phyloP scores from a whole-genome alignment of 352 stramenopile species.

The Thraustochytrium striatum region DNA sequence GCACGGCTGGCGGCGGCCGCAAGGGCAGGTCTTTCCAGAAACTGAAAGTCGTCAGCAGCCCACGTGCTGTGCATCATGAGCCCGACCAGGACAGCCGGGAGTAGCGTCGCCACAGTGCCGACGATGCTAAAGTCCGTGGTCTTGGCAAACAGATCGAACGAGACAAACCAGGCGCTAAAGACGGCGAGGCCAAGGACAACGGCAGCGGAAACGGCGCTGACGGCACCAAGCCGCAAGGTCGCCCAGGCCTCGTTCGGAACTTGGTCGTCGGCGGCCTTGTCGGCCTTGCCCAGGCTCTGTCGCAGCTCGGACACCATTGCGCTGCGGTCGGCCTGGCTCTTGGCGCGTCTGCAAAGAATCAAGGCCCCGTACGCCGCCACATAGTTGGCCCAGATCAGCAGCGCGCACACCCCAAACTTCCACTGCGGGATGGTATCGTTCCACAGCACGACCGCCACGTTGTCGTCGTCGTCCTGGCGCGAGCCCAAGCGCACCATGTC shows the following conservation, averaged over 20 bases:
- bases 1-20: not conserved
- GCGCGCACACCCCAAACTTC: constrained; percentile 13
- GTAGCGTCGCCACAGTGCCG: not conserved
- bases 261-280: not conserved
- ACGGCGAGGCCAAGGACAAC: not conserved
- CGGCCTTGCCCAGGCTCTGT: not conserved
- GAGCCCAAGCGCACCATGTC: not conserved
- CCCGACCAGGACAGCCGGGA: not conserved
- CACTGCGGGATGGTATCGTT: constrained; percentile 29
- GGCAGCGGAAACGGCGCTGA: not conserved
- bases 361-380: not conserved
- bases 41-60: not conserved
- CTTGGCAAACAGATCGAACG: not conserved
- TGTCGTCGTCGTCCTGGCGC: not conserved
- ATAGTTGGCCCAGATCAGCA: constrained; percentile 29
- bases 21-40: not conserved
- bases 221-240: not conserved
- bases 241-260: not conserved
- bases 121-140: not conserved
- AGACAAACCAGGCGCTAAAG: constrained; percentile 1
- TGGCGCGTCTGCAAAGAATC: not conserved
- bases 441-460: not conserved
- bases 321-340: not conserved
- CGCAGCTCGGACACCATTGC: not conserved
- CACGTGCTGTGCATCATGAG: constrained; percentile 14